Conservation (phyloP, 2,329 filamentous ascomycete genomes). For the Paecilomyces dactylethromorphus region DNA sequence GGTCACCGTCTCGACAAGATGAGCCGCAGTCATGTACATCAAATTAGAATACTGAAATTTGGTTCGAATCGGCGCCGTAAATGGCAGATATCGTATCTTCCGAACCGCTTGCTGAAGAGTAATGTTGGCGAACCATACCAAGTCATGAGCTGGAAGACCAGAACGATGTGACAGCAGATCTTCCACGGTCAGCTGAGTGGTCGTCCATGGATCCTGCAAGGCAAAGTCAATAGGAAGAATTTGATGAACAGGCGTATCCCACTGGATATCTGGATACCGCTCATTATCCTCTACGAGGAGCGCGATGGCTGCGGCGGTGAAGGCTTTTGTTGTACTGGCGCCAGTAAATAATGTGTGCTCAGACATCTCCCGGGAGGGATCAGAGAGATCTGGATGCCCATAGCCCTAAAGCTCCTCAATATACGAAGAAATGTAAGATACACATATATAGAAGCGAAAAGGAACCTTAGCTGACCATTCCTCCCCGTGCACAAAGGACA, state of each 20-base stretch:
- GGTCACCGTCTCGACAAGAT: conserved; percentile 41
- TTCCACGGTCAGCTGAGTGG: conserved; percentile 20
- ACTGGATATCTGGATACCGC: conserved; percentile 15
- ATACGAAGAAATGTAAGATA: too few species aligned
- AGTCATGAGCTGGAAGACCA: conserved; percentile 20
- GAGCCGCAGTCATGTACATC: conserved; percentile 44
- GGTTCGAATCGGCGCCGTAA: conserved; percentile 35
- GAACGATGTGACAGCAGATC: conserved; percentile 31
- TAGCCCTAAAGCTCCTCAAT: conserved; percentile 23
- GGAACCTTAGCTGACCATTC: conserved; percentile 5
- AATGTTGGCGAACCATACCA: conserved; percentile 14
- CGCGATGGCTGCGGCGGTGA: conserved; percentile 45
- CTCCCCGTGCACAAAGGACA: conserved; percentile 3
- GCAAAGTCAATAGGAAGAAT: conserved; percentile 23
- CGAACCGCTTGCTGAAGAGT: conserved; percentile 31
- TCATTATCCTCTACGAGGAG: conserved; percentile 27
- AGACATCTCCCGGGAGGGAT: conserved; percentile 23
- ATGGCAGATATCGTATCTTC: conserved; percentile 38
- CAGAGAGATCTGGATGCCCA: conserved; percentile 28
- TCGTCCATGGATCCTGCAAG: conserved; percentile 20
- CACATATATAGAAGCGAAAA: neutral
- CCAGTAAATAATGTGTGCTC: conserved; percentile 48
- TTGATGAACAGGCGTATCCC: conserved; percentile 7
- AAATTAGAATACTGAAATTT: conserved; percentile 48
- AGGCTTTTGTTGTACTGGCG: conserved; percentile 52